Evolutionary conservation across 192 early-diverging fungal genomes (phyloP).

Genomic region (Backusella tarrabulga): DNA sequence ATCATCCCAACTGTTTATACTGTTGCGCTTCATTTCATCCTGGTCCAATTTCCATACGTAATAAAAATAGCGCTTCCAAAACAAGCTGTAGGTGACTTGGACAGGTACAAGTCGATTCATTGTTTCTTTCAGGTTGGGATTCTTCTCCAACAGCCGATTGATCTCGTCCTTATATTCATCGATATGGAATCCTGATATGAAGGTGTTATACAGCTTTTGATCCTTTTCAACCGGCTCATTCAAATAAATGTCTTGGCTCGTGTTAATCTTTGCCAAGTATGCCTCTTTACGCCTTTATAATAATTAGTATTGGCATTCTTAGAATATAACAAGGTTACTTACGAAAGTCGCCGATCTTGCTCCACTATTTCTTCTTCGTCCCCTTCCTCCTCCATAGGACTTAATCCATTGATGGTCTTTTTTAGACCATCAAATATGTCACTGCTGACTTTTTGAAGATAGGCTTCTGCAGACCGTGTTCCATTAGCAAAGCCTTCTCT

Average conservation of each 20-base stretch:
- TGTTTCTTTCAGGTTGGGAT: conserved; percentile 41
- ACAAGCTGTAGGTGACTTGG: conserved; percentile 43
- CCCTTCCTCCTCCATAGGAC: conserved; percentile 25
- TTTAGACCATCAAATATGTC: conserved; percentile 44
- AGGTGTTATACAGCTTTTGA: conserved; percentile 40
- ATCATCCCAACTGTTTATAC: conserved; percentile 18
- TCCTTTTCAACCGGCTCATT: conserved; percentile 38
- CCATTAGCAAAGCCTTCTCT: conserved; percentile 28
- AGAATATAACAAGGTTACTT: background rate
- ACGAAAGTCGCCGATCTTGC: conserved; percentile 14
- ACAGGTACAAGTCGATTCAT: conserved; percentile 49
- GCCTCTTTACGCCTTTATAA: conserved; percentile 37
- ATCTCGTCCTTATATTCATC: conserved; percentile 48
- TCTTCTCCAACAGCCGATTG: conserved; percentile 35
- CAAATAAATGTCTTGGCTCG: conserved; percentile 38
- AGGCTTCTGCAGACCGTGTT: conserved; percentile 46
- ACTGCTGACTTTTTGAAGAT: conserved; percentile 44
- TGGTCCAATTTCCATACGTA: conserved; percentile 48
- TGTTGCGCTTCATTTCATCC: conserved; percentile 44
- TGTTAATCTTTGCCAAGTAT: conserved; percentile 38
- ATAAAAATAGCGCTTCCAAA: conserved; percentile 52
- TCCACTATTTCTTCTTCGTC: background rate
- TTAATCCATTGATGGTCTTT: conserved; percentile 38
- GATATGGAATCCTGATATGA: conserved; percentile 42
- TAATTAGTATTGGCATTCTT: too few species aligned